These are phyloP conservation scores for Sclerospora graminicola DNA, from an alignment of 352 stramenopile species.

Conservation along the genomic window DNA sequence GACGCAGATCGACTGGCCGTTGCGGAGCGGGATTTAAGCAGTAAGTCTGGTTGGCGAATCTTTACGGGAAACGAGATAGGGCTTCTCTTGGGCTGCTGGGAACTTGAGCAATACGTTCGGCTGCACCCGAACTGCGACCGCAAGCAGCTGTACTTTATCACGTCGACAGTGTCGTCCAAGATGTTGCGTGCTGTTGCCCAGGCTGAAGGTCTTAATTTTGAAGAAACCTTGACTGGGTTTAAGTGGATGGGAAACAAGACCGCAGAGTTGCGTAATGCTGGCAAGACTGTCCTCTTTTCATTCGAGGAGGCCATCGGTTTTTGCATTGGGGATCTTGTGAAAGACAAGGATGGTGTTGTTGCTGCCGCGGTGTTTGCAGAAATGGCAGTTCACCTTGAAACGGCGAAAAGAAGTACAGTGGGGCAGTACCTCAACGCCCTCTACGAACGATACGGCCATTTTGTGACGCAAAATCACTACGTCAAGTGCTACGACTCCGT, in stretches of 20 bases:
- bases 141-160: constrained; percentile 84
- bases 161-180: constrained; percentile 95
- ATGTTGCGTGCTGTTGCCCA: constrained; percentile 90
- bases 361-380: constrained; percentile 87
- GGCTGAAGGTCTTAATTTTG: constrained; percentile 90
- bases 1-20: constrained; percentile 97
- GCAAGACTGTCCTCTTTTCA: constrained; percentile 91
- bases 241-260: constrained; percentile 97
- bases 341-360: constrained; percentile 97
- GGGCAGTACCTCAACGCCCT: constrained; percentile 76
- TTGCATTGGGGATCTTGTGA: constrained; percentile 92
- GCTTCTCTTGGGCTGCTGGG: constrained; percentile 90
- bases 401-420: constrained; percentile 39
- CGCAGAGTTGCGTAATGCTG: constrained; percentile 59
- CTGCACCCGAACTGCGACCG: constrained; percentile 43
- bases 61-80: constrained; percentile 99
- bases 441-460: constrained; percentile 94
- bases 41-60: constrained; percentile 84
- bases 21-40: constrained; percentile 76
- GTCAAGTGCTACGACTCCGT: constrained; percentile 90
- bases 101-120: constrained; percentile 59
- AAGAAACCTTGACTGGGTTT: constrained; percentile 97
- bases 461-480: constrained; percentile 96
- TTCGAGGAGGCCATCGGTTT: constrained; percentile 99
- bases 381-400: constrained; percentile 72